Evolutionary conservation across 371 early-diverging fungal genomes (phyloP).

Genomic region (Mortierella sp.): DNA sequence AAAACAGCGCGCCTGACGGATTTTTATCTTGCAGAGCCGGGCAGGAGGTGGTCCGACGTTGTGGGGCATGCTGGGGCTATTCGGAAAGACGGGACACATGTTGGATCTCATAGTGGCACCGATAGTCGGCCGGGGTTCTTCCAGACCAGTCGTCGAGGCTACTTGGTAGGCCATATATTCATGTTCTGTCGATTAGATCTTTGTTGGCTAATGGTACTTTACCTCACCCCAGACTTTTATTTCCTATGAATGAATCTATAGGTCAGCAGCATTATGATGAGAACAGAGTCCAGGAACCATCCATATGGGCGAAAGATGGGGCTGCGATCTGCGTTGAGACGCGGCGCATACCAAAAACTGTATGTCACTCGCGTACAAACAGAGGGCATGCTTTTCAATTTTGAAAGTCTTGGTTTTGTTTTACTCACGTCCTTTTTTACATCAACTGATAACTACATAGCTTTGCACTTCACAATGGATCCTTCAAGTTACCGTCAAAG

Average conservation of each 20-base stretch:
- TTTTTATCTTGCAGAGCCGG: constrained; percentile 47
- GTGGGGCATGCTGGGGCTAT: constrained; percentile 40
- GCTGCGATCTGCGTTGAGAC: constrained; percentile 30
- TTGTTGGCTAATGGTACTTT: background rate
- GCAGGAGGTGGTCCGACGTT: constrained; percentile 41
- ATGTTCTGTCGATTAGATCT: background rate
- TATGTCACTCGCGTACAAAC: background rate
- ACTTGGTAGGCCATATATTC: constrained; percentile 22
- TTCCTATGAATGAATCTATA: background rate
- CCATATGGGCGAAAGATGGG: constrained; percentile 39
- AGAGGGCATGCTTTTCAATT: no score
- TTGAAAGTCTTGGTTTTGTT: no score
- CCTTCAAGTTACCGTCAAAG: constrained; percentile 16
- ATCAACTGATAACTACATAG: background rate
- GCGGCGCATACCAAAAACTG: constrained; percentile 42
- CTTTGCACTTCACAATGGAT: constrained; percentile 43
- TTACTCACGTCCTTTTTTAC: background rate
- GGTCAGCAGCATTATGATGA: constrained; percentile 51
- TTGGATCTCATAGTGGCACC: constrained; percentile 25
- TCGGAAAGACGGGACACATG: constrained; percentile 11
- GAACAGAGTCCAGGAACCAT: constrained; percentile 27
- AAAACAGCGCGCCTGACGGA: constrained; percentile 30
- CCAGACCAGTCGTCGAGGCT: constrained; percentile 43
- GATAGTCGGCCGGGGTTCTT: constrained; percentile 48
- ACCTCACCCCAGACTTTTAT: background rate